Conservation (phyloP, 2,329 filamentous ascomycete genomes). For the Trichophyton schoenleinii region DNA sequence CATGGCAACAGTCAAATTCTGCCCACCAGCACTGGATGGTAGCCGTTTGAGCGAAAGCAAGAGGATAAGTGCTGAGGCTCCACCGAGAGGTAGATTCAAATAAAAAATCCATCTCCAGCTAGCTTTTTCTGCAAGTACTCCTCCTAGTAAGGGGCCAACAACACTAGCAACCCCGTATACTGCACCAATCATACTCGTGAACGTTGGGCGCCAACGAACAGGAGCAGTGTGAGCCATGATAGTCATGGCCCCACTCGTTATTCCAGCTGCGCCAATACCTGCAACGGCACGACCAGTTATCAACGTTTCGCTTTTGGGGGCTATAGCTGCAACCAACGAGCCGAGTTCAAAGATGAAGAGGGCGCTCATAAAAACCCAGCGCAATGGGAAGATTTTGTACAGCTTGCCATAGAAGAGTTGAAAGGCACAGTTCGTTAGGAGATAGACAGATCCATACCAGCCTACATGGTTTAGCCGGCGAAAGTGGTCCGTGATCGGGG, state of each 20-base stretch:
- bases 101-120: conserved; percentile 29
- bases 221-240: conserved; percentile 11
- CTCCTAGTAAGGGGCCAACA: conserved; percentile 17
- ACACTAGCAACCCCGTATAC: conserved; percentile 17
- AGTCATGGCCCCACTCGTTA: conserved; percentile 26
- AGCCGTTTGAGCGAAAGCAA: conserved; percentile 19
- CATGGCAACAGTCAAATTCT: conserved; percentile 11
- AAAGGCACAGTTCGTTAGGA: conserved; percentile 20
- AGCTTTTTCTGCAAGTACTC: conserved; percentile 23
- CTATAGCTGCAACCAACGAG: conserved; percentile 16
- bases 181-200: conserved; percentile 16
- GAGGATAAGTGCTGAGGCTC: conserved; percentile 11
- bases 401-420: conserved; percentile 27
- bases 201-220: conserved; percentile 19
- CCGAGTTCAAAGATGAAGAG: conserved; percentile 20
- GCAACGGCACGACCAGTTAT: conserved; percentile 25
- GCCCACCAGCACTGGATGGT: conserved; percentile 12
- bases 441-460: conserved; percentile 26
- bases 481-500: conserved; percentile 25
- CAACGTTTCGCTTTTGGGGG: neutral
- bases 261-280: conserved; percentile 27
- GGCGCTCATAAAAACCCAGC: conserved; percentile 21
- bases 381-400: conserved; percentile 30
- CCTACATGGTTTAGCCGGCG: conserved; percentile 24
- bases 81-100: conserved; percentile 25